Evolutionary conservation across 1,139 yeast genomes (phyloP), one percentile per base, ranked within the genome.

Genomic region (Yamadazyma buinensis): DNA sequence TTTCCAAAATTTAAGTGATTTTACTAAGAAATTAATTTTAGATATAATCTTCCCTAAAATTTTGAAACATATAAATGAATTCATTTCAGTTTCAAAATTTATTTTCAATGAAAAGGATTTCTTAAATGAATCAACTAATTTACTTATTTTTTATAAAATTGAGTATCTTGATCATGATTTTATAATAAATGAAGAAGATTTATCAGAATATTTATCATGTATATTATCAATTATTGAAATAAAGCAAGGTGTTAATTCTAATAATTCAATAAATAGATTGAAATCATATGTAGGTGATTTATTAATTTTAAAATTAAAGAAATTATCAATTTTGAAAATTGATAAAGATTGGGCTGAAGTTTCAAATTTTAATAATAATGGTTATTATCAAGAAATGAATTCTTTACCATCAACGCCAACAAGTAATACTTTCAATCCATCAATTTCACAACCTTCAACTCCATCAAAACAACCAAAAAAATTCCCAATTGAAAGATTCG

Each of bases 271-370:
- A 3, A 18, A 20, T 2, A 32, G 23, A 20, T 30, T 37, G 17
- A 37, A 35, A 26, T 26, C 31, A 7, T 30, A n/a, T 21, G 27
- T 30, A 2, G 40, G 40, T 4, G 35, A 37, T 20, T 24, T 36
- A 12, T 30, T 36, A 22, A 36, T 61, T 6, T 36, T 58, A 30
- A 54, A 55, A 32, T 42, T 63, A 21, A 47, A 54, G 12, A 47
- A 49, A 24, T 35, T 61, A 21, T 47, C 48, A 5, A 46, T 44
- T n/a, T 41, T 44, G 9, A 35, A 33, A 7, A 32, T 29, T 19
- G 33, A 20, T 19, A 27, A 30, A 26, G 46, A 39, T 26, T 88
- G 96, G 95, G 73, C 72, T 32, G 87, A 84, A 51, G 77, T 90
- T 26, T 77, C 79, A 45, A 77, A 81, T 1, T 86, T 85, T 23